A percentile compares a stretch with the other conserved stretches of the same genome.
phyloP scores from a whole-genome alignment of 108 stramenopile species.

The Cylindrotheca closterium region DNA sequence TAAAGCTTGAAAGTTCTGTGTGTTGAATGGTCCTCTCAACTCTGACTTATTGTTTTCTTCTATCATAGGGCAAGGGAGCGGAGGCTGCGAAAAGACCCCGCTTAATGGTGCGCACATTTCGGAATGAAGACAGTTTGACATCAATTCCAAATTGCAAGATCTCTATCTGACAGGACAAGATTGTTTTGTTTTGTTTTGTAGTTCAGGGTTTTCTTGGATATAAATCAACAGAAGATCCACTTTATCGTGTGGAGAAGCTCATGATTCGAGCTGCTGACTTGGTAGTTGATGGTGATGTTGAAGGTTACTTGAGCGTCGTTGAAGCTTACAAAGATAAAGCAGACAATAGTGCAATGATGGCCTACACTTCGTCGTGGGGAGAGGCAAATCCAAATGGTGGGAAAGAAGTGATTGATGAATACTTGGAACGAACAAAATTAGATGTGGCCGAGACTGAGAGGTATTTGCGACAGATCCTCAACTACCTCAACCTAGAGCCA shows the following conservation, averaged over 20 bases:
- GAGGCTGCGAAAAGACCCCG: constrained; percentile 66
- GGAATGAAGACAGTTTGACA: constrained; percentile 42
- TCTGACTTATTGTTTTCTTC: neutral
- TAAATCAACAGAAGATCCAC: constrained; percentile 57
- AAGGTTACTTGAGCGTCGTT: constrained; percentile 69
- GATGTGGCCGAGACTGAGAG: constrained; percentile 63
- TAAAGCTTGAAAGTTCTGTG: constrained; percentile 1
- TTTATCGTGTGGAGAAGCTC: constrained; percentile 70
- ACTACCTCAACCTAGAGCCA: constrained; percentile 57
- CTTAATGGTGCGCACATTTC: constrained; percentile 43
- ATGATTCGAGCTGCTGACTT: constrained; percentile 64
- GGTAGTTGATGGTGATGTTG: constrained; percentile 56
- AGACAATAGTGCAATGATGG: constrained; percentile 60
- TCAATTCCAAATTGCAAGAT: constrained; percentile 28
- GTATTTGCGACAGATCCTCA: constrained; percentile 52
- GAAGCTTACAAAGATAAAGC: constrained; percentile 75
- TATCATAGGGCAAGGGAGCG: constrained; percentile 51
- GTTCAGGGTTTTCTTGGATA: constrained; percentile 36
- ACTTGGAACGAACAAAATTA: constrained; percentile 63
- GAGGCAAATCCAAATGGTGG: constrained; percentile 68
- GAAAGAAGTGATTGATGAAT: constrained; percentile 79
- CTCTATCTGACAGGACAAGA: neutral
- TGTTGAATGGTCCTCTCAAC: neutral
- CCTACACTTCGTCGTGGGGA: constrained; percentile 33
- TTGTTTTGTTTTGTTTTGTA: neutral